Evolutionary conservation across 306 rosid species (phyloP), one percentile per base, ranked within the genome.

Genomic region (Pyrus pyrifolia): DNA sequence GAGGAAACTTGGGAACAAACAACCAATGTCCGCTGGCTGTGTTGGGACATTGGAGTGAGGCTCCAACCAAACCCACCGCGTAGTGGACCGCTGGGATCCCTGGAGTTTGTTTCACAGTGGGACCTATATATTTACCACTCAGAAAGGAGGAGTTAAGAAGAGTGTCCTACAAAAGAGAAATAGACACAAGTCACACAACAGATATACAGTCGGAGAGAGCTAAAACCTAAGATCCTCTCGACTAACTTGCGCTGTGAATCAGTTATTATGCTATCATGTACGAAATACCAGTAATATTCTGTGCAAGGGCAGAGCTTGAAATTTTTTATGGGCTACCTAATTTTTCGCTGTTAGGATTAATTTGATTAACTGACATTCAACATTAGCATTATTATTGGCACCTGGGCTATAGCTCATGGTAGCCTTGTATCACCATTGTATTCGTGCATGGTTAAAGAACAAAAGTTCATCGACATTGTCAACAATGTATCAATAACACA

Each of bases 61-160:
- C 84, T 73, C 78, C 80, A 71, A 85, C 80, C 76, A 74, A 70
- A 62, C 60, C 84, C 76, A 81, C 85, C 71, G 77, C 68, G 21
- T 65, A 68, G 82, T 71, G 78, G 72, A 40, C 75, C 60, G 71
- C 64, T 78, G 66, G 44, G 72, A 40, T 71, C 60, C 73, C 58
- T 80, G 66, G 60, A 75, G n/a, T 72, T 81, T 71, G 81, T 72
- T 81, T 70, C 75, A 72, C 13, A 61, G 91, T 86, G 94, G 90
- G 91, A 73, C 90, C 87, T 65, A 9, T 6, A 74, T 66, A 60
- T 74, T 77, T 68, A 80, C 78, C 25, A 73, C 67, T 31, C 59
- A 78, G 76, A 78, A 75, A 60, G 55, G 17, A 40, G 35, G 66
- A 38, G 4, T 18, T 40, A 25, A 49, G 53, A 46, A 46, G 52